These are phyloP conservation scores for Didymella segeticola DNA, from an alignment of 2,329 filamentous ascomycete genomes.

Conservation along the genomic window DNA sequence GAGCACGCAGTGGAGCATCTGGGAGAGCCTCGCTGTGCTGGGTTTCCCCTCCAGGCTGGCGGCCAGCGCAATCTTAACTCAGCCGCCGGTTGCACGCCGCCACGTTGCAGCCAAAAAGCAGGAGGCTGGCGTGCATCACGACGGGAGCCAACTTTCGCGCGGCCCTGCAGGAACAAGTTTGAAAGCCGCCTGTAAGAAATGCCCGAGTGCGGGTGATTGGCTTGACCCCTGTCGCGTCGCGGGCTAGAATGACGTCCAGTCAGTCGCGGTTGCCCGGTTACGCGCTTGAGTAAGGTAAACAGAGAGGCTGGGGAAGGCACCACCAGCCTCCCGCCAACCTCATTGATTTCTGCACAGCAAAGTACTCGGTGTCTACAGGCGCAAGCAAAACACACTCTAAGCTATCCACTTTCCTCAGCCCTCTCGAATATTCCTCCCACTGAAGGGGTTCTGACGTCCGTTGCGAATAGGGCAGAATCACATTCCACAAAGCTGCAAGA, in stretches of 20 bases:
- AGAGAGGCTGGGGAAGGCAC: constrained; percentile 8
- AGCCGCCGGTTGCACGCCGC: constrained; percentile 24
- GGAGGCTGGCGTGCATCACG: constrained; percentile 33
- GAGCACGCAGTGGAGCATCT: not conserved
- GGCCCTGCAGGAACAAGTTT: constrained; percentile 34
- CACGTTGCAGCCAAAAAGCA: constrained; percentile 34
- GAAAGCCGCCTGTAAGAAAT: constrained; percentile 9
- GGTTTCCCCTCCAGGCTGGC: constrained; percentile 7
- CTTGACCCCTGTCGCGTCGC: constrained; percentile 10
- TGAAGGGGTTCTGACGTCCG: constrained; percentile 42
- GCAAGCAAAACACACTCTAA: constrained; percentile 41
- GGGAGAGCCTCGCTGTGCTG: not conserved
- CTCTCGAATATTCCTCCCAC: constrained; percentile 26
- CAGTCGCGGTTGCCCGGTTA: constrained; percentile 24
- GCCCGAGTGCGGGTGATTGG: constrained; percentile 29
- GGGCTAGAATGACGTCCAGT: constrained; percentile 30
- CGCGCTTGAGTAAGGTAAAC: constrained; percentile 28
- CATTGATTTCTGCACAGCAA: constrained; percentile 42
- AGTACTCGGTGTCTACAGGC: constrained; percentile 38
- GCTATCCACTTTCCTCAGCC: constrained; percentile 38
- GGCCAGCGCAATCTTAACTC: constrained; percentile 19
- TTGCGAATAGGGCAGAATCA: constrained; percentile 37
- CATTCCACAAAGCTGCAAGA: constrained; percentile 40
- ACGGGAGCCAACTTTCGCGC: constrained; percentile 15
- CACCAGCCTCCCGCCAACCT: constrained; percentile 46